A percentile compares a stretch with the other conserved stretches of the same genome.
These are phyloP conservation scores for Sechiopsis laciniata DNA, from an alignment of 306 rosid genomes.

Conservation along the genomic window DNA sequence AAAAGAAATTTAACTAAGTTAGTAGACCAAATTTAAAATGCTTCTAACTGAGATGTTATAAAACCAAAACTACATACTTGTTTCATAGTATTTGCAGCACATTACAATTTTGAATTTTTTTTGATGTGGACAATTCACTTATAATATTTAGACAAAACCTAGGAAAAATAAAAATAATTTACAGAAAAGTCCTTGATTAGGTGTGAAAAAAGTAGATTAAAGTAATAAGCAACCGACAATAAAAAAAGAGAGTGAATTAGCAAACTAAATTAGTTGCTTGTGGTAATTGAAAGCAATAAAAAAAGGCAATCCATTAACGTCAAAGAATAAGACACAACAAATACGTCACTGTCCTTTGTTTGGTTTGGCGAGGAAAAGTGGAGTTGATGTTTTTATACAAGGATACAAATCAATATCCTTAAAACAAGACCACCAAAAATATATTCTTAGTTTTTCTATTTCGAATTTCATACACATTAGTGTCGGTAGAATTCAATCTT, in stretches of 20 bases:
- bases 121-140: too few species aligned
- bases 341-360: background rate
- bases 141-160: too few species aligned
- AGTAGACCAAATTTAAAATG: too few species aligned
- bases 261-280: background rate
- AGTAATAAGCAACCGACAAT: background rate
- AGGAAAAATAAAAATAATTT: too few species aligned
- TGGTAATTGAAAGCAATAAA: background rate
- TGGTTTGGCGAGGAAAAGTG: background rate
- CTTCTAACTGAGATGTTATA: too few species aligned
- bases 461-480: background rate
- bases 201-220: background rate
- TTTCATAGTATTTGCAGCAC: too few species aligned
- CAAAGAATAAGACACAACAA: conserved; percentile 11
- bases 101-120: too few species aligned
- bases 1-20: too few species aligned
- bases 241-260: background rate
- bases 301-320: background rate
- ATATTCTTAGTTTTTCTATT: background rate
- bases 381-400: background rate
- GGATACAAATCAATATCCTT: background rate
- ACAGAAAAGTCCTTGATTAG: background rate
- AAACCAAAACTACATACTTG: too few species aligned
- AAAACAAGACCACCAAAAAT: background rate
- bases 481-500: background rate